Evolutionary conservation across 495 filamentous ascomycete genomes (phyloP).

Genomic region (Choiromyces venosus): DNA sequence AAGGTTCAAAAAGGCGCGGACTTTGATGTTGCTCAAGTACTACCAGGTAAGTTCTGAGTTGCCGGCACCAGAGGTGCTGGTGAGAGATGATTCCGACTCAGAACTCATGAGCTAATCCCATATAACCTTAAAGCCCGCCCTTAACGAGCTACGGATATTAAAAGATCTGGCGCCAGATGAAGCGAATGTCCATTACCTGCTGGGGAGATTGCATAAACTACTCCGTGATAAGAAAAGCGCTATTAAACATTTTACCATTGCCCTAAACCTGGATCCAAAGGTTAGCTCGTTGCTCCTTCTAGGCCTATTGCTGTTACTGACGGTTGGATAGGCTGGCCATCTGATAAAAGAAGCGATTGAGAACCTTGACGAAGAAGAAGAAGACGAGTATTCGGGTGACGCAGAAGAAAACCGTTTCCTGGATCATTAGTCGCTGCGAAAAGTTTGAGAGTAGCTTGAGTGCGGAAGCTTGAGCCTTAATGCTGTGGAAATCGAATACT

Average conservation of each 20-base stretch:
- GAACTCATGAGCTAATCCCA: background rate
- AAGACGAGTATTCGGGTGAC: constrained; percentile 55
- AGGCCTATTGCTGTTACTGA: constrained; percentile 28
- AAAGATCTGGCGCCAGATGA: constrained; percentile 90
- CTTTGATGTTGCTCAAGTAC: constrained; percentile 70
- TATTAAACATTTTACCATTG: constrained; percentile 87
- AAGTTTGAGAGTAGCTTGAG: constrained; percentile 10
- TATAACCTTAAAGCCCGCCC: constrained; percentile 53
- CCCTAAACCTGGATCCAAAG: constrained; percentile 94
- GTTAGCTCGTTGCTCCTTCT: constrained; percentile 49
- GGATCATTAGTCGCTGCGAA: constrained; percentile 25
- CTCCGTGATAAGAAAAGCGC: constrained; percentile 71
- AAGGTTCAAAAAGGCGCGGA: constrained; percentile 86
- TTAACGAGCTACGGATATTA: constrained; percentile 71
- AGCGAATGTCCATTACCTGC: constrained; percentile 87
- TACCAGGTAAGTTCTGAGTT: constrained; percentile 25
- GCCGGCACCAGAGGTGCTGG: background rate
- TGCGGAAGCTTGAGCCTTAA: constrained; percentile 5
- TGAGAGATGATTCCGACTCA: background rate
- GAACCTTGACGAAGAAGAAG: constrained; percentile 75
- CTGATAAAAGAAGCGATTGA: constrained; percentile 93
- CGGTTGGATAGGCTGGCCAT: constrained; percentile 61
- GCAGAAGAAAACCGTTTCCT: constrained; percentile 41
- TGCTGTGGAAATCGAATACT: constrained; percentile 15
- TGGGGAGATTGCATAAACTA: constrained; percentile 80